These are phyloP conservation scores for Neurospora sp. DNA, from an alignment of 495 filamentous ascomycete species.

Conservation along the genomic window DNA sequence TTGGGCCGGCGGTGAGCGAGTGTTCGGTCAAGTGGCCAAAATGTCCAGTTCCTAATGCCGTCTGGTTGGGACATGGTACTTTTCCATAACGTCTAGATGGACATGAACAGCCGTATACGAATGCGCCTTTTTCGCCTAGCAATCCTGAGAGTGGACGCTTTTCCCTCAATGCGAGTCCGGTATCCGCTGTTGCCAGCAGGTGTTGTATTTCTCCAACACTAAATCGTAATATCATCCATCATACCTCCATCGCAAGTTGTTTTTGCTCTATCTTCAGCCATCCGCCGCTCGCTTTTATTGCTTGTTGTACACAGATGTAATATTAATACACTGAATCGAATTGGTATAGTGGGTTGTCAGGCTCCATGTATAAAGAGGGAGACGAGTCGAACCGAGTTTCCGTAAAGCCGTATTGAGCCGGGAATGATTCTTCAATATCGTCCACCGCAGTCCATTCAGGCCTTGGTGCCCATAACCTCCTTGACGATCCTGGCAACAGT, in stretches of 20 bases:
- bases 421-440: background rate
- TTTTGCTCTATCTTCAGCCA: background rate
- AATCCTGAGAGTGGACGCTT: background rate
- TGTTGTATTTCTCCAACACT: background rate
- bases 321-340: background rate
- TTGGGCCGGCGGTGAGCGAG: background rate
- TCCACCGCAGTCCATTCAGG: background rate
- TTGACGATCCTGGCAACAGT: conserved; percentile 23
- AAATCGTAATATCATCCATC: background rate
- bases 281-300: background rate
- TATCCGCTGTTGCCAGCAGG: background rate
- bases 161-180: background rate
- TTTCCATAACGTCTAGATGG: background rate
- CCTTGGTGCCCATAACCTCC: conserved; percentile 9
- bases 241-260: background rate
- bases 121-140: background rate
- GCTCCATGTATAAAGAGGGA: background rate
- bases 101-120: background rate
- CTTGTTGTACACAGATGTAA: background rate
- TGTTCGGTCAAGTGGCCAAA: background rate
- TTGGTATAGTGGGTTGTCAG: background rate
- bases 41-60: background rate
- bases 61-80: background rate
- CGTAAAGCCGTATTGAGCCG: background rate
- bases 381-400: background rate